phyloP scores from a whole-genome alignment of 768 basidiomycete species.

The Termitomyces bulborhizus region DNA sequence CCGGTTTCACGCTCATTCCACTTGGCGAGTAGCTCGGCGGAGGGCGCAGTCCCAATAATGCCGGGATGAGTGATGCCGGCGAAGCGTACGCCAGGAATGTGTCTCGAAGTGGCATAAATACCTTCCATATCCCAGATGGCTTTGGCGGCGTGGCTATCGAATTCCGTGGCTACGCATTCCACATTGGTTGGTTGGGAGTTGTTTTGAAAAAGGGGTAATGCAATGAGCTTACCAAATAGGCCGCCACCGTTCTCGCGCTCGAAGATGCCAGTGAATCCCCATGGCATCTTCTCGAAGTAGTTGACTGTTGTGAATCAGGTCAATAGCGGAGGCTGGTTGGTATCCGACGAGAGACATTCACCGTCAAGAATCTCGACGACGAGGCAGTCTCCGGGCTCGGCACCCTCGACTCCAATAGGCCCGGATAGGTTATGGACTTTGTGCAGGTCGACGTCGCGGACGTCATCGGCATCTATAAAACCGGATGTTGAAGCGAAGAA shows the following conservation, averaged over 20 bases:
- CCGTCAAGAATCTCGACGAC: slow-evolving; percentile 79
- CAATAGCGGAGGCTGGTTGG: too few relatives aligned
- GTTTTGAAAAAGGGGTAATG: too few relatives aligned
- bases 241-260: slow-evolving; percentile 70
- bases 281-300: slow-evolving; percentile 72
- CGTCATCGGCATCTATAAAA: slow-evolving; percentile 53
- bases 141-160: slow-evolving; percentile 65
- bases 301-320: slow-evolving; percentile 33
- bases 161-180: slow-evolving; percentile 44
- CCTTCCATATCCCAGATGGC: slow-evolving; percentile 80
- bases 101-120: slow-evolving; percentile 66
- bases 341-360: slow-evolving; percentile 16
- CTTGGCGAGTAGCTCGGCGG: slow-evolving; percentile 59
- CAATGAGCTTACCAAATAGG: slow-evolving; percentile 43
- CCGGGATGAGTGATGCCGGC: slow-evolving; percentile 76
- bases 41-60: slow-evolving; percentile 72
- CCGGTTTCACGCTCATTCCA: slow-evolving; percentile 72
- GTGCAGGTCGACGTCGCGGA: slow-evolving; percentile 57
- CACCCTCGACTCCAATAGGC: slow-evolving; percentile 67
- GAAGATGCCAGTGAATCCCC: slow-evolving; percentile 80
- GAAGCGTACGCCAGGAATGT: slow-evolving; percentile 76
- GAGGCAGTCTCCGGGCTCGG: slow-evolving; percentile 74
- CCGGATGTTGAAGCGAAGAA: background rate
- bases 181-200: background rate
- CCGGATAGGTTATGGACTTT: slow-evolving; percentile 74